Base-by-base conservation (phyloP, 179 eudicot genomes). In the Beta macrorhiza region DNA sequence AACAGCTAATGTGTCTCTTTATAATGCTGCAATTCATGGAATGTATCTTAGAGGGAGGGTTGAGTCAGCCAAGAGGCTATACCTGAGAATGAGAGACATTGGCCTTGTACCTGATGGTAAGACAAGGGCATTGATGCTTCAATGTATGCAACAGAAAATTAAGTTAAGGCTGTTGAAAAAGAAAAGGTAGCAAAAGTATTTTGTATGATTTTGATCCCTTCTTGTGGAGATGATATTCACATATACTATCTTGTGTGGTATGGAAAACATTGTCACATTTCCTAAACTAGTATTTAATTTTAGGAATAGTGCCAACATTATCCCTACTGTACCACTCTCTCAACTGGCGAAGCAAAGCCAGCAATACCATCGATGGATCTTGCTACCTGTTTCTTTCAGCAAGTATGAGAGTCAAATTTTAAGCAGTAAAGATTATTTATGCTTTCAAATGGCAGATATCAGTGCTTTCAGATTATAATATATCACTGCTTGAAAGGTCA, bases 51-150 rank as follows among this genome's bases (percentile, higher is more conserved):
- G 80, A 89, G 87, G 92, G 69, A 86, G 87, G 80, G 75, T 65
- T 59, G 87, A 84, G 47, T 83, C 89, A 80, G 99, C 97, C 69
- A 90, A 85, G 75, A 88, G 84, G 79, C 80, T 92, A 73, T 96
- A 96, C 84, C 17, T 29, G 75, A 88, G 88, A 87, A 92, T 96
- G 98, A 89, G 83, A 42, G 90, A 85, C 72, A 78, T 76, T 63
- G 89, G 90, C 74, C 92, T 94, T 59, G 86, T 83, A 84, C 90
- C 97, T 59, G 97, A 94, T 86, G 97, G 96, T 59, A 96, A 94
- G 85, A 96, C 97, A 44, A 89, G 98, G 74, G 98, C 94, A 42
- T 53, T 95, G 83, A 92, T 95, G 97, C 91, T 95, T 85, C 98
- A 92, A 80, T 86, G 85, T 84, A 84, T 95, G 80, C 85, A 74